Evolutionary conservation across 306 rosid species (phyloP), one percentile per base, ranked within the genome.

Genomic region (Cucumis cinereus): DNA sequence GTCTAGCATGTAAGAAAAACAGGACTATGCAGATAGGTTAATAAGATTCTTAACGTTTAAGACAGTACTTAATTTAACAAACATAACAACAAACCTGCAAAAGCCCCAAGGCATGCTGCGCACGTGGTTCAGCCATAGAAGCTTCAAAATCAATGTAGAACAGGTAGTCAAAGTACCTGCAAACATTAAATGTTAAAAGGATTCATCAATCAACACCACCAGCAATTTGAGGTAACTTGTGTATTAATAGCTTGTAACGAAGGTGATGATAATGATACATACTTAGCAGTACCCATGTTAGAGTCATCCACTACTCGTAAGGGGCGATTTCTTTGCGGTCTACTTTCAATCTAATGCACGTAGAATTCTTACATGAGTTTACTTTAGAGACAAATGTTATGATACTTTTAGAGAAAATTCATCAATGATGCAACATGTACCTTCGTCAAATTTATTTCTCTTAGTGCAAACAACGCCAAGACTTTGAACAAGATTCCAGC

Each of bases 101-200:
- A 77, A 87, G 90, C 72, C 81, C 92, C 83, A 93, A 79, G 77
- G 93, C 97, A 78, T 58, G 76, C 75, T 91, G 98, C 22, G 96
- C 90, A 11, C 92, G 92, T 40, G 91, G 83, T 76, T 93, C 97
- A 12, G 98, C 96, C 96, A 93, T 87, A 2, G 97, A 93, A 73
- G 97, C 98, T 82, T 93, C 96, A 82, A 93, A 87, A 77, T 93
- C 98, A 14, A 91, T 83, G 79, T 87, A 91, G 78, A 93, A 93
- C 53, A 91, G 86, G 89, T 89, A 89, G 85, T 93, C 97, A 43
- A 93, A 93, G 68, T 88, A 89, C 84, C 98, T 93, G 91, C 73
- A 36, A 83, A 77, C 64, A 81, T 28, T 61, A 71, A 79, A 43
- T 76, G 49, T 4, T 45, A 13, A 43, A 23, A 28, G 22, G 13